Base-by-base conservation (phyloP, 2,329 filamentous ascomycete genomes). In the Macrophomina tecta region DNA sequence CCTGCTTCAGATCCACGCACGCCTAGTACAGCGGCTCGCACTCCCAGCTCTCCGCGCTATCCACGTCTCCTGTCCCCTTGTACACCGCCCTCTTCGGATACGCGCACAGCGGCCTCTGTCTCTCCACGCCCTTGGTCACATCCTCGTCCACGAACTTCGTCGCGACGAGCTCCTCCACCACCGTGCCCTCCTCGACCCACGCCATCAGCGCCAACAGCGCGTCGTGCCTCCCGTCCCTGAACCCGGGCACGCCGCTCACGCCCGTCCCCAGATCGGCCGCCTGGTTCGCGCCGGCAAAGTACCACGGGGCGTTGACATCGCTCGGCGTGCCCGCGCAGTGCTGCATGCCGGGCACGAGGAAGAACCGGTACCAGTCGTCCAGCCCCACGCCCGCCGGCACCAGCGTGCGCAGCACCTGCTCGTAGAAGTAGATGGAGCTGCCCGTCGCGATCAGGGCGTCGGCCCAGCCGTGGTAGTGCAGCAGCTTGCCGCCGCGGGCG, bases 381-480 rank as follows among this genome's bases (percentile, higher is more conserved):
- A 82, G 68, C 3, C 78, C 69, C 36, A 79, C 71, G 23, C 76
- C 78, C 12, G 70, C 68, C 0, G 77, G 75, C n/a, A 73, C 67
- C 30, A 82, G 67, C 0, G 74, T 74, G 6, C 73, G 73, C n/a
- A 72, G 56, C 1, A 86, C 80, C 16, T 81, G 78, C 18, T 81
- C 77, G 73, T 85, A 84, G 71, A 81, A 89, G 72, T 84, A 84
- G 9, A 83, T 80, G 2, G 82, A 83, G 23, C 83, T 80, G 0
- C 82, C 81, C 0, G 82, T 82, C 14, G 84, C 81, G 64, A 88
- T 89, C 7, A 79, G 71, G 0, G 70, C 77, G 68, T 82, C 81
- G 6, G 73, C 70, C 48, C 85, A 79, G 12, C 83, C 80, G 48
- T 85, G 80, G 68, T 80, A 82, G 23, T 72, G 77, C 49, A 78